A percentile compares a stretch with the other conserved stretches of the same genome.
These are phyloP conservation scores for Mycogone perniciosa DNA, from an alignment of 2,329 filamentous ascomycete genomes.

Conservation along the genomic window DNA sequence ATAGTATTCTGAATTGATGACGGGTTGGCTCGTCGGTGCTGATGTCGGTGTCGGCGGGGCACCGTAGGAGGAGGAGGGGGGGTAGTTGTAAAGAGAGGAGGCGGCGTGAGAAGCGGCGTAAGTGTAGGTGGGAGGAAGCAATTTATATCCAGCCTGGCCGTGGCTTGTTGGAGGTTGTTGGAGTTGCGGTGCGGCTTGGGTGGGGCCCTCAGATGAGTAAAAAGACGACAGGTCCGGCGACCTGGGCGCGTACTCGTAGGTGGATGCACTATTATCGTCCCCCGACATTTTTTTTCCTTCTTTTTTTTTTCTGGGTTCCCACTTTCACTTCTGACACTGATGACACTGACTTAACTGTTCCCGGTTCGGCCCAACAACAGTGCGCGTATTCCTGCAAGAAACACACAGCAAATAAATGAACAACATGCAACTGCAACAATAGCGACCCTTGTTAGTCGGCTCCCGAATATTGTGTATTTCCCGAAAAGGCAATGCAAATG, in stretches of 20 bases:
- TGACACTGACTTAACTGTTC: too few relatives aligned
- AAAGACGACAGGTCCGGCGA: constrained; percentile 55
- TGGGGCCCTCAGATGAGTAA: constrained; percentile 35
- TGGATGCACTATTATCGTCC: constrained; percentile 34
- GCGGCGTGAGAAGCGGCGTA: constrained; percentile 17
- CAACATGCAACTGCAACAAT: too few relatives aligned
- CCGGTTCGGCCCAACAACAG: too few relatives aligned
- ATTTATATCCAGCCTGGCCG: constrained; percentile 26
- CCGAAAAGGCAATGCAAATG: too few relatives aligned
- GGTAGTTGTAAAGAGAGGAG: constrained; percentile 23
- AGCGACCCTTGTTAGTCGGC: too few relatives aligned
- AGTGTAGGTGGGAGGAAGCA: constrained; percentile 24
- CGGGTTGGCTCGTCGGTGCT: constrained; percentile 17
- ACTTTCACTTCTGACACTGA: too few relatives aligned
- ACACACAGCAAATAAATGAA: too few relatives aligned
- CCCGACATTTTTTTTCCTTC: constrained; percentile 36
- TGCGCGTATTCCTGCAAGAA: too few relatives aligned
- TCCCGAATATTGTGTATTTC: too few relatives aligned
- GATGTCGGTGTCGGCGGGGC: constrained; percentile 1
- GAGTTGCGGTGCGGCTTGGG: constrained; percentile 28
- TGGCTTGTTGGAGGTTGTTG: constrained; percentile 26
- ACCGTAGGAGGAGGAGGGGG: constrained; percentile 15
- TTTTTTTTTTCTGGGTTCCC: not conserved
- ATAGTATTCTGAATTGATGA: constrained; percentile 14
- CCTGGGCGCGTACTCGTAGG: constrained; percentile 53